Conservation (phyloP, 768 basidiomycete genomes). For the Boletus huronensis region DNA sequence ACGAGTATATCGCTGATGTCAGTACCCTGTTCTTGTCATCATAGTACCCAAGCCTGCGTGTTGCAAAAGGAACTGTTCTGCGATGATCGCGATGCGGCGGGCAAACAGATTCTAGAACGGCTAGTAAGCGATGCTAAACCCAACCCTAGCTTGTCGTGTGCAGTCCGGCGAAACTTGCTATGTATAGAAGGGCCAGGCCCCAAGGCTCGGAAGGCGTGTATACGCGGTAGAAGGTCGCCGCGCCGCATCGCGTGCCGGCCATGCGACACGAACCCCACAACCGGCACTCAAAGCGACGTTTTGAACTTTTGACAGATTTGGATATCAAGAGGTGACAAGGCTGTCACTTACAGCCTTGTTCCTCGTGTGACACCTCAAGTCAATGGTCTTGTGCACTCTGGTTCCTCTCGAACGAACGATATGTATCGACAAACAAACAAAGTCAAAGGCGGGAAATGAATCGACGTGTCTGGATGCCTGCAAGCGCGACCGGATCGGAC, state of each 20-base stretch:
- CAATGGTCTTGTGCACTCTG: background rate
- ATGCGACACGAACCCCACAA: conserved; percentile 6
- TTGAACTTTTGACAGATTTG: background rate
- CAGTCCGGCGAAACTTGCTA: background rate
- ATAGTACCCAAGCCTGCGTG: too few species aligned
- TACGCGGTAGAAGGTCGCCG: conserved; percentile 1
- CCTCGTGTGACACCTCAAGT: background rate
- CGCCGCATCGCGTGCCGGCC: conserved; percentile 9
- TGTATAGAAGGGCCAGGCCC: too few species aligned
- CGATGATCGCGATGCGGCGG: background rate
- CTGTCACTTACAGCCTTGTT: background rate
- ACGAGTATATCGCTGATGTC: background rate
- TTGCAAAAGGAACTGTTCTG: background rate
- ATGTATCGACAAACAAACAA: background rate
- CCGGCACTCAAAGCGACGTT: background rate
- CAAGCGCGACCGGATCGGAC: conserved; percentile 7
- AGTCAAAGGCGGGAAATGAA: background rate
- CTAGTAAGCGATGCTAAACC: background rate
- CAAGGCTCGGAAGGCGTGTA: background rate
- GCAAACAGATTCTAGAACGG: background rate
- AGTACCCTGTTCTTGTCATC: too few species aligned
- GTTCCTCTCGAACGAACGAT: background rate
- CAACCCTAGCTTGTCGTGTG: background rate
- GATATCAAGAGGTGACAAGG: too few species aligned
- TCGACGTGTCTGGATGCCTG: background rate